phyloP scores from a whole-genome alignment of 164 flowering plant genomes.

The Piper longum region DNA sequence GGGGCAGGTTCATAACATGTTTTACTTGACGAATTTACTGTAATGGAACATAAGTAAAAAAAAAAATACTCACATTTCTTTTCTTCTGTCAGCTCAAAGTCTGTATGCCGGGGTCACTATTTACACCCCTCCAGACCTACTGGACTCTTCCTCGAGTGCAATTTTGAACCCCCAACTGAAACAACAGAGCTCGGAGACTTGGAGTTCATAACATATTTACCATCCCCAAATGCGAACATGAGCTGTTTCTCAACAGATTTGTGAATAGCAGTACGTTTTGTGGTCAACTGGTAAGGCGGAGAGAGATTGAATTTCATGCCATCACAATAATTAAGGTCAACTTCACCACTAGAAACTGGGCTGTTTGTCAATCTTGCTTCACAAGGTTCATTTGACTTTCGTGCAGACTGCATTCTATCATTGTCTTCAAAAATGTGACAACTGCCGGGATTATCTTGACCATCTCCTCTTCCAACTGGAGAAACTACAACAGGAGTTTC shows the following conservation, averaged over 20 bases:
- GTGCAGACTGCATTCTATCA: constrained; percentile 8
- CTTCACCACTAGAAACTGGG: constrained; percentile 15
- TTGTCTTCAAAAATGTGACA: constrained; percentile 13
- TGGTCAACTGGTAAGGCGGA: constrained; percentile 68
- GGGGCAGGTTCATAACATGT: too few species aligned
- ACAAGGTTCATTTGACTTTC: constrained; percentile 14
- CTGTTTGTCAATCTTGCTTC: constrained; percentile 13
- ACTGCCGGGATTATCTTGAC: constrained; percentile 7
- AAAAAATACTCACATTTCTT: neutral
- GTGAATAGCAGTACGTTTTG: constrained; percentile 48
- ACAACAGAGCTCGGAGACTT: constrained; percentile 14
- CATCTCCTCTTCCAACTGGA: too few species aligned
- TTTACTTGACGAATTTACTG: too few species aligned
- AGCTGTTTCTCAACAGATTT: constrained; percentile 83
- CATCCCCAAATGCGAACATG: constrained; percentile 35
- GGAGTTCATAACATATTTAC: constrained; percentile 13
- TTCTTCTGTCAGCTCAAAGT: constrained; percentile 19
- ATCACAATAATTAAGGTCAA: constrained; percentile 7
- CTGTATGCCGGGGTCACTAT: constrained; percentile 17
- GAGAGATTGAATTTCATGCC: constrained; percentile 46
- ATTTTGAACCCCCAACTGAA: neutral
- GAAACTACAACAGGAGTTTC: constrained; percentile 9
- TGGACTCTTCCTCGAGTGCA: neutral
- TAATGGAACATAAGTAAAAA: too few species aligned
- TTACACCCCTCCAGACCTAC: constrained; percentile 2